Base-by-base conservation (phyloP, 1,139 yeast species). In the Blastobotrys elegans region DNA sequence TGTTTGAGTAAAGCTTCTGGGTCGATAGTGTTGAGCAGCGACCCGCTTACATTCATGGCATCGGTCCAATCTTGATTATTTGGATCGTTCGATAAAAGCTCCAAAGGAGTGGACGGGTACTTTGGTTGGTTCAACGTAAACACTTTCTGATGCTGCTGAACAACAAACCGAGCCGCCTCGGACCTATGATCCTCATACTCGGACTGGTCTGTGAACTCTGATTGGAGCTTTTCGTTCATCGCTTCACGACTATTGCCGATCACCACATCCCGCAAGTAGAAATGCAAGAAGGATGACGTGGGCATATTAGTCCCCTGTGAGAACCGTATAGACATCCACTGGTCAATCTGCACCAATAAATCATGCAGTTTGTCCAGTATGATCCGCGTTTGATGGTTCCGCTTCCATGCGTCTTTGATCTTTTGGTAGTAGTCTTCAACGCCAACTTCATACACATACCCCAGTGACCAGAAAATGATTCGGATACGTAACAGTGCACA, bases 401-500 rank as follows among this genome's bases (percentile, higher is more conserved):
- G 18, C 18, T 30, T 31, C 46, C 46, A 43, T 7, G 41, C 46
- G 14, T 35, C 46, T 14, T 36, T 36, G n/a, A 43, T 13, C 21
- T 26, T 21, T 22, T 35, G 16, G 30, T 43, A 43, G 17, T 36
- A 43, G 7, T 17, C 21, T 14, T 36, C 41, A 18, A 43, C 35
- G 11, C 24, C 41, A 10, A 31, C 20, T 2, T 35, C 30, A 21
- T 36, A 43, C 10, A 5, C 22, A 11, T 26, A 18, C 7, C 46
- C 46, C 30, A 43, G 17, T 1, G 46, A 29, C 46, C 46, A 43
- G 13, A 36, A 36, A 4, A 43, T 27, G 26, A 43, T 31, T n/a
- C 46, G 24, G 17, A 36, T 36, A 10, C 46, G 17, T n/a, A 43
- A 37, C 35, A 43, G 21, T 6, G 41, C 40, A 7, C 41, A 21